Base-by-base conservation (phyloP, 192 early-diverging fungal genomes). In the Podila verticillata region DNA sequence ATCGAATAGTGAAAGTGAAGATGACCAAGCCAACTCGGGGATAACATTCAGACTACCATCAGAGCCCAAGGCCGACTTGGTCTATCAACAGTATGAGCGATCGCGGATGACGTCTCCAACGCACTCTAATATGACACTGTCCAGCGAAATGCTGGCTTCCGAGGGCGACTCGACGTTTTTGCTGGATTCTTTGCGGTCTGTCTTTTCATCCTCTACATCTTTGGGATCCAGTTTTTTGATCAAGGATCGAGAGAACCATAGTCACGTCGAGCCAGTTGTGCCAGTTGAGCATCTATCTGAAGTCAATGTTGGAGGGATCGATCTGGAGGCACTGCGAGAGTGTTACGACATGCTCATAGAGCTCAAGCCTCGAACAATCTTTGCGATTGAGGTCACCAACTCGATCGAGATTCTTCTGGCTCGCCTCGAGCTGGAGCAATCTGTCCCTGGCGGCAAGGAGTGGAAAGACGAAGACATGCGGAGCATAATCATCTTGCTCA, bases 331-430 rank as follows among this genome's bases (percentile, higher is more conserved):
- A 9, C 26, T 83, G 9, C 61, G 81, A 9, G 74, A 75, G 22
- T 72, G 70, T 20, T 83, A 83, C 31, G 74, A 75, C 58, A 68
- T 70, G 81, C 48, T 83, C 63, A 72, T 83, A 20, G 81, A 72
- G 22, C 57, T 74, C 10, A 72, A 83, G 29, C 81, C 81, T 4
- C 36, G 73, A 22, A 77, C 81, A 6, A 72, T 72, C 10, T 83
- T 77, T 61, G 62, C 74, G 12, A 72, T 74, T 39, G 61, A 72
- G 6, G 70, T 92, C 13, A 77, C 85, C 51, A 87, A 87, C 60
- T 85, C 87, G 1, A 73, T 92, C 7, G 91, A 92, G 68, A 73
- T 87, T 24, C 63, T 89, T 2, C 70, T 91, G 28, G 86, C 91
- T 22, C 66, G 81, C 28, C 66, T 92, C 44, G 75, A 84, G 17